Evolutionary conservation across 2,329 filamentous ascomycete species (phyloP).

Genomic region (Talaromyces verruculosus): DNA sequence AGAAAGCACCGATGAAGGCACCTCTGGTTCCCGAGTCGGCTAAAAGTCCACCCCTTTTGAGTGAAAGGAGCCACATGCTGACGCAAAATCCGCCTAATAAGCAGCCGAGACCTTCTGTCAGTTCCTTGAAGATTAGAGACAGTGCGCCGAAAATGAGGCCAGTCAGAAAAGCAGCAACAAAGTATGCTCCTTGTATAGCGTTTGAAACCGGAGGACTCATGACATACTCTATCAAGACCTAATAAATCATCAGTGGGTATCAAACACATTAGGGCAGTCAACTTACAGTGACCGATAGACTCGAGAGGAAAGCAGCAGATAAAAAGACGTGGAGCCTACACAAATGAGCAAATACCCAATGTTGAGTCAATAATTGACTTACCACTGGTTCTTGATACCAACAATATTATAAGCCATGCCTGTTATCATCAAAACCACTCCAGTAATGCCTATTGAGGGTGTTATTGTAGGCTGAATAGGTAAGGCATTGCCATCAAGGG

Average conservation of each 20-base stretch:
- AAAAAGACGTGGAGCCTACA: slow-evolving; percentile 70
- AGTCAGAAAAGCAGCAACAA: slow-evolving; percentile 73
- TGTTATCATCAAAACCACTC: slow-evolving; percentile 70
- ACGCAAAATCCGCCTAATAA: slow-evolving; percentile 82
- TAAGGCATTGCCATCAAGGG: slow-evolving; percentile 45
- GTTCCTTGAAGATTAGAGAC: slow-evolving; percentile 76
- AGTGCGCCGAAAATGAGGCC: slow-evolving; percentile 71
- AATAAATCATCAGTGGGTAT: slow-evolving; percentile 1
- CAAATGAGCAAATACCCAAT: slow-evolving; percentile 10
- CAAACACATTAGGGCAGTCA: neutral
- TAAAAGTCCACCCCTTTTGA: slow-evolving; percentile 75
- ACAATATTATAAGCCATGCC: slow-evolving; percentile 72
- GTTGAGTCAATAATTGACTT: slow-evolving; percentile 14
- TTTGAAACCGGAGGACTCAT: slow-evolving; percentile 75
- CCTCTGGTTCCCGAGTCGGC: slow-evolving; percentile 61
- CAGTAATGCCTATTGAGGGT: slow-evolving; percentile 76
- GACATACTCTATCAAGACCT: slow-evolving; percentile 79
- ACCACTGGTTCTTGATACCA: slow-evolving; percentile 77
- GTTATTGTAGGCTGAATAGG: slow-evolving; percentile 75
- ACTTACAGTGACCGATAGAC: slow-evolving; percentile 67
- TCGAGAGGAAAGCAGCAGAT: slow-evolving; percentile 71
- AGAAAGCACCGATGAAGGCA: slow-evolving; percentile 74
- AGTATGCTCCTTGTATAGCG: slow-evolving; percentile 79
- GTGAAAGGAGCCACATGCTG: slow-evolving; percentile 84
- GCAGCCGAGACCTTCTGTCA: slow-evolving; percentile 82